Evolutionary conservation across 768 basidiomycete species (phyloP).

Genomic region (Lactifluus volemus): DNA sequence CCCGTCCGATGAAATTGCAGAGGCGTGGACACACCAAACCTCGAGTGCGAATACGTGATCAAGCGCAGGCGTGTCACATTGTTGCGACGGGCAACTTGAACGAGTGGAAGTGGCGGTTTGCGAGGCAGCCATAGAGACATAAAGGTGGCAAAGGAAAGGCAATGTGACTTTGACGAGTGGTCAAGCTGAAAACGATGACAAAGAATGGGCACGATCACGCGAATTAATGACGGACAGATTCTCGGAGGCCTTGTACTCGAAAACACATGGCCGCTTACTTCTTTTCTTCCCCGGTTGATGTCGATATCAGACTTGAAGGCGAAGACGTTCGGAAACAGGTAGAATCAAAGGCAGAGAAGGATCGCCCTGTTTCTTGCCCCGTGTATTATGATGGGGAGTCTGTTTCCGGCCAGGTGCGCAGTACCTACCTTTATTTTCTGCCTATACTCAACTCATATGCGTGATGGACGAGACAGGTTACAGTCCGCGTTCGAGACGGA

Average conservation of each 20-base stretch:
- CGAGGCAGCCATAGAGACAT: conserved; percentile 80
- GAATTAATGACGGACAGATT: too few species aligned
- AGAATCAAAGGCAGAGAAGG: conserved; percentile 86
- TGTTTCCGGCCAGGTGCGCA: conserved; percentile 71
- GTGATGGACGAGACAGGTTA: conserved; percentile 40
- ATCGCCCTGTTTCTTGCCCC: conserved; percentile 74
- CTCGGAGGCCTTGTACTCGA: too few species aligned
- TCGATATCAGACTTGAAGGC: too few species aligned
- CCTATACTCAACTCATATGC: background rate
- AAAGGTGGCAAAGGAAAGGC: background rate
- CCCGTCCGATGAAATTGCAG: conserved; percentile 10
- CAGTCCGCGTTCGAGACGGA: conserved; percentile 86
- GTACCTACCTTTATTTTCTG: background rate
- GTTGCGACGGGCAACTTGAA: conserved; percentile 24
- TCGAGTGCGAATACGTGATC: conserved; percentile 7
- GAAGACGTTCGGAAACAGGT: conserved; percentile 70
- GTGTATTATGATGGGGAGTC: conserved; percentile 96
- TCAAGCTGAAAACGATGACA: too few species aligned
- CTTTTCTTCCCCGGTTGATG: too few species aligned
- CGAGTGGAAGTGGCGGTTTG: conserved; percentile 37
- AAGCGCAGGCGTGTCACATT: conserved; percentile 18
- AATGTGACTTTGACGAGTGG: too few species aligned
- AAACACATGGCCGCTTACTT: too few species aligned
- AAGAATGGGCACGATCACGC: too few species aligned
- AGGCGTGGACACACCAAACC: conserved; percentile 15